These are phyloP conservation scores for Solanum hybrid DNA, from an alignment of 305 asterid species.

Conservation along the genomic window DNA sequence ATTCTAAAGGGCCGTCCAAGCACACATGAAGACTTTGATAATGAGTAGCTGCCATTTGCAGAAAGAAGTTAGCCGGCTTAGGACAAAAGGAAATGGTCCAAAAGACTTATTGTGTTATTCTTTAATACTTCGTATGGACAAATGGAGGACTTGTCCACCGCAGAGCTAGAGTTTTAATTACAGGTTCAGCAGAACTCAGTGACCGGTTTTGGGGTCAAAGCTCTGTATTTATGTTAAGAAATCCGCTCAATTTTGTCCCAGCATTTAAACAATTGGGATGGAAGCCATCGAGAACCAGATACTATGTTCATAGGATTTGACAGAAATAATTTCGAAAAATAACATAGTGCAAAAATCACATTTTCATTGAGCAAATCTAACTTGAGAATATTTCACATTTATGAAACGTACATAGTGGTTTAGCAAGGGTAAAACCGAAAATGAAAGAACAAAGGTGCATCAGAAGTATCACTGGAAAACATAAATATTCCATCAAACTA, in stretches of 20 bases:
- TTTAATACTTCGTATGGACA: background rate
- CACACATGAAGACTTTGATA: background rate
- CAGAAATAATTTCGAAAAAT: background rate
- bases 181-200: background rate
- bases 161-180: background rate
- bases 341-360: background rate
- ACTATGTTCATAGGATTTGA: background rate
- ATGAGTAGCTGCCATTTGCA: background rate
- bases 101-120: background rate
- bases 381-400: background rate
- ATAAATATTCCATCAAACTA: background rate
- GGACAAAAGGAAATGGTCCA: background rate
- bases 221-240: background rate
- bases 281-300: background rate
- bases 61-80: background rate
- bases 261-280: background rate
- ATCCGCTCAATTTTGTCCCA: background rate
- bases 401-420: background rate
- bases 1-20: background rate
- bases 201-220: background rate
- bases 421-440: background rate
- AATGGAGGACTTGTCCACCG: background rate
- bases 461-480: background rate
- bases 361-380: background rate
- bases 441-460: background rate